phyloP scores from a whole-genome alignment of 2,329 filamentous ascomycete species.

The Ceratocystiopsis sp. region DNA sequence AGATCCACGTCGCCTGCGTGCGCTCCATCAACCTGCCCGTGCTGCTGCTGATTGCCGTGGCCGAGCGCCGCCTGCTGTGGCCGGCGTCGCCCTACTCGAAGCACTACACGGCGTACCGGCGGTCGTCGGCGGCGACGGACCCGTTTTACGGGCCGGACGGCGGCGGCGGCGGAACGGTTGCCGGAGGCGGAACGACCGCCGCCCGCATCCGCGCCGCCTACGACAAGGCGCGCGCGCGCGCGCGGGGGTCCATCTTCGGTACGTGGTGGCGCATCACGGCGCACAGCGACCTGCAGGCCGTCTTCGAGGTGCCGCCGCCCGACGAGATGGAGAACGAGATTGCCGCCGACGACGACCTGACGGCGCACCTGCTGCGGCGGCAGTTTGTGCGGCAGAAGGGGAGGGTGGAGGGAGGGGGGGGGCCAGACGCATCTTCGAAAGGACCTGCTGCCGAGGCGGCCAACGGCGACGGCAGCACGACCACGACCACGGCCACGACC shows the following conservation, averaged over 20 bases:
- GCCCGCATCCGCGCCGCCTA: conserved; percentile 2
- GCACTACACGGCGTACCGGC: conserved; percentile 5
- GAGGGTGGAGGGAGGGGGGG: neutral
- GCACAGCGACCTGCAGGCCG: conserved; percentile 54
- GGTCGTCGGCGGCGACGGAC: neutral
- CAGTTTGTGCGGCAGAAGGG: conserved; percentile 31
- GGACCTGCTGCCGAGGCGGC: too few relatives aligned
- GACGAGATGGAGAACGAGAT: conserved; percentile 40
- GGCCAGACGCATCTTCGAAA: neutral
- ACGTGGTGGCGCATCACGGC: conserved; percentile 51
- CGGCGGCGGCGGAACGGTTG: neutral
- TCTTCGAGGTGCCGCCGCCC: conserved; percentile 56
- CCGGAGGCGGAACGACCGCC: neutral
- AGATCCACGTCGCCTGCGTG: conserved; percentile 66
- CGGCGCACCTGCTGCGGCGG: conserved; percentile 37
- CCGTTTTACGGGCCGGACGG: neutral
- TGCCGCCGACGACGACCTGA: conserved; percentile 40
- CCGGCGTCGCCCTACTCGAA: conserved; percentile 15
- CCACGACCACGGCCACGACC: neutral
- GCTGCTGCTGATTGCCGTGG: conserved; percentile 50
- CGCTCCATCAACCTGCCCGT: conserved; percentile 60
- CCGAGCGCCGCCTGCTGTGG: conserved; percentile 58
- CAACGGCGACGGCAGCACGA: conserved; percentile 1
- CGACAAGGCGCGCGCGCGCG: neutral
- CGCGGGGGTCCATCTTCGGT: conserved; percentile 40